Evolutionary conservation across 2,329 filamentous ascomycete genomes (phyloP).

Genomic region (Verruconis gallopava): DNA sequence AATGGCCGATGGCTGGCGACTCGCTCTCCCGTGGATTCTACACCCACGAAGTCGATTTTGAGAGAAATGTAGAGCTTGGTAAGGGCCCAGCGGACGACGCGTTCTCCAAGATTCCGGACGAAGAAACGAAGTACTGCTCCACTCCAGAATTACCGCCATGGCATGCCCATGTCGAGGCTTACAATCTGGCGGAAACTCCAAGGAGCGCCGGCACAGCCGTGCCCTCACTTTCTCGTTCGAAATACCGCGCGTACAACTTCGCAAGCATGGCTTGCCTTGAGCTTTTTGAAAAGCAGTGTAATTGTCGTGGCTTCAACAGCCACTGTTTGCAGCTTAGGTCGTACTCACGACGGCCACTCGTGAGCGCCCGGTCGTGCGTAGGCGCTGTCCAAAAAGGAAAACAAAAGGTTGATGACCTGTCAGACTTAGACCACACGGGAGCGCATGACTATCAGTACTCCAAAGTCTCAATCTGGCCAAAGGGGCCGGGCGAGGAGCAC

Average conservation of each 20-base stretch:
- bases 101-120: constrained; percentile 17
- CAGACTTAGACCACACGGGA: not conserved
- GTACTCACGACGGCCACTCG: constrained; percentile 30
- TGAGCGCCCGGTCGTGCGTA: no score
- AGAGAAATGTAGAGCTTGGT: not conserved
- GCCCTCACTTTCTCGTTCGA: constrained; percentile 37
- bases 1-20: constrained; percentile 48
- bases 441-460: constrained; percentile 17
- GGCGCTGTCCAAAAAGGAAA: no score
- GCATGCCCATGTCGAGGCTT: constrained; percentile 33
- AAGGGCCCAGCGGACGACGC: constrained; percentile 16
- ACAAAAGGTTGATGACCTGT: no score
- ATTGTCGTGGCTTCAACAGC: constrained; percentile 20
- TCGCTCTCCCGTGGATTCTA: constrained; percentile 55
- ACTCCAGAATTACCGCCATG: constrained; percentile 23
- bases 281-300: constrained; percentile 38
- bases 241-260: constrained; percentile 42
- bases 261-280: constrained; percentile 45
- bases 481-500: constrained; percentile 7
- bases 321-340: constrained; percentile 38
- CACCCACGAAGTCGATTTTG: constrained; percentile 16
- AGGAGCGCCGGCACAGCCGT: constrained; percentile 32
- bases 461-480: constrained; percentile 23
- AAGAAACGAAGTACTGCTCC: constrained; percentile 27
- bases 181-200: constrained; percentile 15